Percentiles rank a stretch among this genome's conserved stretches.
phyloP scores from a whole-genome alignment of 768 basidiomycete species.

The Collybia mongolica region DNA sequence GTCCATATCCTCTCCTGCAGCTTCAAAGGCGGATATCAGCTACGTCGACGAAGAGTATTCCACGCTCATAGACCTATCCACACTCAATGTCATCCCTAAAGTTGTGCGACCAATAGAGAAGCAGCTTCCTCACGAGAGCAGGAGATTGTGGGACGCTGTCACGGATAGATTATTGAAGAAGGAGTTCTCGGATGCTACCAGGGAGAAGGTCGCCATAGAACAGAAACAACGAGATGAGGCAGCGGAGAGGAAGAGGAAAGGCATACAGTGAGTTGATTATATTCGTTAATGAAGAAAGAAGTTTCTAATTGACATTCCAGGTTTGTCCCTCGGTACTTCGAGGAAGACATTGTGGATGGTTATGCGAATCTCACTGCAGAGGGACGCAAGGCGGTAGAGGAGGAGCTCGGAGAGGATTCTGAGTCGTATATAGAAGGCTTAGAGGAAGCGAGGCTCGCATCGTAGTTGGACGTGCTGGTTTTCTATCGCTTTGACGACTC shows the following conservation, averaged over 20 bases:
- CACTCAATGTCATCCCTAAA: conserved; percentile 77
- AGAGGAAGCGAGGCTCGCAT: neutral
- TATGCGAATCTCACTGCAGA: conserved; percentile 65
- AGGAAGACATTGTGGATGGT: conserved; percentile 64
- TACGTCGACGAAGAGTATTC: conserved; percentile 51
- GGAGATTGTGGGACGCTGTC: conserved; percentile 85
- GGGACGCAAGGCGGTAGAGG: conserved; percentile 71
- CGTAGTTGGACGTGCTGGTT: no score
- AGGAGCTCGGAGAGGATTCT: conserved; percentile 54
- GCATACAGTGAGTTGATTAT: conserved; percentile 62
- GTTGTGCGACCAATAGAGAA: conserved; percentile 75
- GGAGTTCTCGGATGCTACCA: conserved; percentile 90
- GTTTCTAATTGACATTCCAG: conserved; percentile 28
- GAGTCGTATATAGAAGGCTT: conserved; percentile 27
- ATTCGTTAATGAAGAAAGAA: neutral
- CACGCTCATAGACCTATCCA: conserved; percentile 75
- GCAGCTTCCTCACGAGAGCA: conserved; percentile 80
- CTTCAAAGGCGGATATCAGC: conserved; percentile 45
- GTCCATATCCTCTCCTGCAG: conserved; percentile 31
- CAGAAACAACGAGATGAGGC: conserved; percentile 91
- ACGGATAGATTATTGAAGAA: conserved; percentile 75
- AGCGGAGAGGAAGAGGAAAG: conserved; percentile 81
- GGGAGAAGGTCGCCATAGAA: conserved; percentile 88
- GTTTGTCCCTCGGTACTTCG: conserved; percentile 77
- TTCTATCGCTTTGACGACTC: no score